These are phyloP conservation scores for Pseudofabraea citricarpa DNA, from an alignment of 2,329 filamentous ascomycete species.

Conservation along the genomic window DNA sequence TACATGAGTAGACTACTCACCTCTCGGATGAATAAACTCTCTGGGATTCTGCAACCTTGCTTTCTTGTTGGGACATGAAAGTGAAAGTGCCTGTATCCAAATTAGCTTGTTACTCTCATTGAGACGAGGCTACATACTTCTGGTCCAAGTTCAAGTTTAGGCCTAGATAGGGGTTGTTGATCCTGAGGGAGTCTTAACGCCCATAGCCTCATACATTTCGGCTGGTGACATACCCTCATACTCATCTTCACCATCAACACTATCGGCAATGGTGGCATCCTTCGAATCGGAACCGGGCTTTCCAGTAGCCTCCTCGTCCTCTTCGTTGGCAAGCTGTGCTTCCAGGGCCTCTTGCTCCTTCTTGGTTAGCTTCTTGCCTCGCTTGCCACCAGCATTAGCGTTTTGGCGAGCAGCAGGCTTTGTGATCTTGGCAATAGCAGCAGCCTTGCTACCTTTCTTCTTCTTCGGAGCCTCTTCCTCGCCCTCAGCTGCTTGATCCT, in stretches of 20 bases:
- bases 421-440: not conserved
- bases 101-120: no score
- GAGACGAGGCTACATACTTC: no score
- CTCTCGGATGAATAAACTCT: no score
- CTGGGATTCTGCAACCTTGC: no score
- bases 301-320: not conserved
- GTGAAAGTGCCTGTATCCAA: no score
- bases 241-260: not conserved
- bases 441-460: not conserved
- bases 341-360: no score
- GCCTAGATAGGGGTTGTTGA: no score
- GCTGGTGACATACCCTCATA: not conserved
- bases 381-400: no score
- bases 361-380: no score
- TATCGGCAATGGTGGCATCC: not conserved
- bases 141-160: no score
- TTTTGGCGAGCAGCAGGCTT: not conserved
- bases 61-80: no score
- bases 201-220: not conserved
- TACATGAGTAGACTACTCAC: no score
- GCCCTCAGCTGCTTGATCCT: constrained; percentile 2
- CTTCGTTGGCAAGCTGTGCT: not conserved
- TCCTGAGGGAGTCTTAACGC: not conserved
- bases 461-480: not conserved
- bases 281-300: not conserved